Evolutionary conservation across 306 rosid genomes (phyloP).

Genomic region (Prunus padus): DNA sequence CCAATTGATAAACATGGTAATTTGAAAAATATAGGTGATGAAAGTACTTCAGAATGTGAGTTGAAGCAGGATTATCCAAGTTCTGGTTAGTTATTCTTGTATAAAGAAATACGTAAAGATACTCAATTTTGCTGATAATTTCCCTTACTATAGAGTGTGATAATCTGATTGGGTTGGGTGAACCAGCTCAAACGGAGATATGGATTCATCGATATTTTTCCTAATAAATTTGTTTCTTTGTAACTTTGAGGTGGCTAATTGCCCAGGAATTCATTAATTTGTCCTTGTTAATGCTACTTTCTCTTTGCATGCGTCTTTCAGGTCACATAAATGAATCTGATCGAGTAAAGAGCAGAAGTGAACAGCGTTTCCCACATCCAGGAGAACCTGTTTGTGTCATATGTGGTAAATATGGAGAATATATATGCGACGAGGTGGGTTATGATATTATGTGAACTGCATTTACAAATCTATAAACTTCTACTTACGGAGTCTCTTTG

Average conservation of each 20-base stretch:
- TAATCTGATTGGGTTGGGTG: background rate
- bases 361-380: conserved; percentile 62
- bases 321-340: conserved; percentile 37
- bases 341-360: conserved; percentile 55
- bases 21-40: conserved; percentile 57
- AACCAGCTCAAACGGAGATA: background rate
- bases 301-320: conserved; percentile 19
- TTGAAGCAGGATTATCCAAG: conserved; percentile 40
- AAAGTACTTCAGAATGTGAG: conserved; percentile 44
- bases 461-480: background rate
- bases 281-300: background rate
- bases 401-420: conserved; percentile 87
- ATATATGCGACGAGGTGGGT: conserved; percentile 75
- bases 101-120: background rate
- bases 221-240: background rate
- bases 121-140: background rate
- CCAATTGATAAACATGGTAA: background rate
- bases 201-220: background rate
- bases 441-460: conserved; percentile 5
- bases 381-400: conserved; percentile 85
- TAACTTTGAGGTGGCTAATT: background rate
- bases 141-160: background rate
- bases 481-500: conserved; percentile 2
- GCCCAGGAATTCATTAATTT: background rate
- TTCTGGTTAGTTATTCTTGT: conserved; percentile 47